A percentile compares a stretch with the other conserved stretches of the same genome.
phyloP scores from a whole-genome alignment of 495 filamentous ascomycete genomes.

The Aspergillus nanangensis region DNA sequence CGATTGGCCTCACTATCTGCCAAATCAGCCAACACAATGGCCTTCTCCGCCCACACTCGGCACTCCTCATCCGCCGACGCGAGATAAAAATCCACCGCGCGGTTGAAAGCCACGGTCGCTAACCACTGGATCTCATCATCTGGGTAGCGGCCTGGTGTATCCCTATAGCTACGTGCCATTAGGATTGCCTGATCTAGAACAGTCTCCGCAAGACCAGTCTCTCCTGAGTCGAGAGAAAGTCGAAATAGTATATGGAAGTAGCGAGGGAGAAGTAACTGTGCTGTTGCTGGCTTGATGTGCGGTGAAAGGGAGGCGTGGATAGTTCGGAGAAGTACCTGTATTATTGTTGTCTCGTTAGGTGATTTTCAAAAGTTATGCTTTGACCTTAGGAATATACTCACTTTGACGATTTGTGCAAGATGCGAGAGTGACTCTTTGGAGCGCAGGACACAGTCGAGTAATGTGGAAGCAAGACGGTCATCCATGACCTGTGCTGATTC shows the following conservation, averaged over 20 bases:
- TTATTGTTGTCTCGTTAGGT: too few relatives aligned
- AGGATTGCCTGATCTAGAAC: constrained; percentile 46
- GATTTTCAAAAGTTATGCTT: too few relatives aligned
- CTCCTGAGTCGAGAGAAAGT: constrained; percentile 42
- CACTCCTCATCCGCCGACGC: constrained; percentile 50
- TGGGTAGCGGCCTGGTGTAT: constrained; percentile 45
- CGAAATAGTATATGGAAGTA: constrained; percentile 73
- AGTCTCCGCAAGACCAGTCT: constrained; percentile 18
- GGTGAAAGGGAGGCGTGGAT: constrained; percentile 11
- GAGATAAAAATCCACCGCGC: constrained; percentile 67
- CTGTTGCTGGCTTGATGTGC: not conserved
- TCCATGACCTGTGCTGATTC: constrained; percentile 26
- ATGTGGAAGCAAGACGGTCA: constrained; percentile 13
- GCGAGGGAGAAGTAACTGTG: constrained; percentile 49
- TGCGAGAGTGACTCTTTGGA: constrained; percentile 45
- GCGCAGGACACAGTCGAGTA: constrained; percentile 56
- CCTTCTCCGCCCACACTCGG: constrained; percentile 61
- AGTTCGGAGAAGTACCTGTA: constrained; percentile 15
- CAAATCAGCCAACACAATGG: constrained; percentile 57
- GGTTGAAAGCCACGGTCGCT: constrained; percentile 68
- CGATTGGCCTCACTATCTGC: constrained; percentile 30
- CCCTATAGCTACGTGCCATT: constrained; percentile 37
- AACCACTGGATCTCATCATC: constrained; percentile 74
- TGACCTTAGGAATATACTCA: constrained; percentile 6
- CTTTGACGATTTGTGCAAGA: constrained; percentile 23